Base-by-base conservation (phyloP, 108 stramenopile genomes). In the Nitzschia palea region DNA sequence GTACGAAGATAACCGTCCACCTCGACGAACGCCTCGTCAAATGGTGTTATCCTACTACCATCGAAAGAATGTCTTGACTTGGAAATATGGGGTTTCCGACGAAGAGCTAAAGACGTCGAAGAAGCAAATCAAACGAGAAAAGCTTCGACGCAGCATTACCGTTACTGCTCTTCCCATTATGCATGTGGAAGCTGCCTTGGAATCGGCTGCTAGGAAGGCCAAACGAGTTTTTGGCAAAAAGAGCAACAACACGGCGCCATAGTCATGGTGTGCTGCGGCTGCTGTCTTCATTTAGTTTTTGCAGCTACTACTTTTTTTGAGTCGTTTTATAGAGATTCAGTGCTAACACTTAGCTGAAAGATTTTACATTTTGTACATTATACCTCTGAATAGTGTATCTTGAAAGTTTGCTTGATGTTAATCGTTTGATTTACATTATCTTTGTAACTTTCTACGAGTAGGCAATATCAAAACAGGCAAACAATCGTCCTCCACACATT, bases 11-110 rank as follows among this genome's bases (percentile, higher is more conserved):
- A 42, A 45, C 18, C 71, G 82, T 22, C 26, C 34, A 2, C 60
- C 55, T 6, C 55, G 88, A 52, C 62, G 88, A 26, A 65, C 27
- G 4, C 25, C 72, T 30, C 37, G 71, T 23, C 68, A 84, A 42
- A 74, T 89, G 77, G 55, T 56, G 0, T 14, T 84, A 47, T 81
- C 60, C 55, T 79, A 81, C 59, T 86, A 78, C 47, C 31, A 50
- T 23, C 79, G 88, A 9, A 75, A 54, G 67, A 71, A 73, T 23
- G n/a, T 84, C 0, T 35, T 89, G 14, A 28, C 27, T 4, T 67
- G 45, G 44, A 37, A 60, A n/a, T 79, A 62, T 50, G 84, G 82
- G 3, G 51, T 67, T 45, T 59, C 77, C 17, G 78, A 81, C 32
- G 74, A 68, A 9, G 80, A 83, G 10, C 36, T 81, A 5, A 72